A percentile compares a stretch with the other conserved stretches of the same genome.
These are phyloP conservation scores for Colletotrichum brevisporum DNA, from an alignment of 2,329 filamentous ascomycete species.

Conservation along the genomic window DNA sequence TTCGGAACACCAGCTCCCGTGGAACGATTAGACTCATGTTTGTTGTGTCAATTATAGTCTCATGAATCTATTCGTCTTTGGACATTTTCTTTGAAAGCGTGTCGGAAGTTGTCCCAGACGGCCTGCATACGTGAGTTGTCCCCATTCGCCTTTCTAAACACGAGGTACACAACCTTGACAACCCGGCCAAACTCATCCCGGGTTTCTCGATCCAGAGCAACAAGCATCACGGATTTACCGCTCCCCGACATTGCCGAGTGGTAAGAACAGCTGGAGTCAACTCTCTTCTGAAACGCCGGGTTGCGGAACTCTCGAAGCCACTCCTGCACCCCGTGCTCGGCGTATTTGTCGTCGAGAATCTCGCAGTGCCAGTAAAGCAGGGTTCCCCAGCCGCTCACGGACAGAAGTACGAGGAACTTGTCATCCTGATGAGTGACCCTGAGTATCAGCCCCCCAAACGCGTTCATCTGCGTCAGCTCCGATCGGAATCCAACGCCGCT, in stretches of 20 bases:
- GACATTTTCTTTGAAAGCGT: background rate
- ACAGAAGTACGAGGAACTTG: conserved; percentile 16
- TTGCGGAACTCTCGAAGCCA: conserved; percentile 21
- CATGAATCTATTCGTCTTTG: too few species aligned
- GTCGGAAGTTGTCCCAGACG: background rate
- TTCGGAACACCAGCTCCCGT: too few species aligned
- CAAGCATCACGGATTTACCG: background rate
- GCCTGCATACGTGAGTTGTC: background rate
- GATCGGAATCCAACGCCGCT: conserved; percentile 32
- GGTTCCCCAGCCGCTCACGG: background rate
- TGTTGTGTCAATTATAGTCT: too few species aligned
- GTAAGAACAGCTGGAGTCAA: background rate
- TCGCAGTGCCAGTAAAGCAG: conserved; percentile 12
- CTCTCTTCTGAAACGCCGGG: background rate
- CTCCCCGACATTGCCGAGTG: background rate
- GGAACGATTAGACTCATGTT: too few species aligned
- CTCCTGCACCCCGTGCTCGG: background rate
- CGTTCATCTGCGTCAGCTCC: background rate
- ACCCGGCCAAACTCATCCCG: conserved; percentile 39
- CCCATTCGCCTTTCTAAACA: background rate
- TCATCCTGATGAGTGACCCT: conserved; percentile 13
- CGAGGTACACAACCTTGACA: conserved; percentile 10
- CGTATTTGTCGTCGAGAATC: conserved; percentile 1
- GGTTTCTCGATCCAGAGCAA: conserved; percentile 20
- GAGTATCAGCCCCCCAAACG: conserved; percentile 21